Base-by-base conservation (phyloP, 75 land plant species). In the Sequoiadendron giganteum region DNA sequence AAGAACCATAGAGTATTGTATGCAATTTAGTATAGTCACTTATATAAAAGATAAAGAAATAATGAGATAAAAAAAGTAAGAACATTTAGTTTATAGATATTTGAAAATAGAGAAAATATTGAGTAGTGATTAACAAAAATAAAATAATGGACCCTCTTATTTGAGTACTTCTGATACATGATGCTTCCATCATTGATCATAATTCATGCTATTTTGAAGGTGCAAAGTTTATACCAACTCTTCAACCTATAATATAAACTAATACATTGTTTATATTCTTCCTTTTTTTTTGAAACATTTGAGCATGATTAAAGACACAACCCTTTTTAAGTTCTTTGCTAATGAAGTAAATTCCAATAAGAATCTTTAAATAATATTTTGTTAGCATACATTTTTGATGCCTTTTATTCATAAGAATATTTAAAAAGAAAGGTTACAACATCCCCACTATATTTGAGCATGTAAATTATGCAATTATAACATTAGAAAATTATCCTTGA, bases 231-330 rank as follows among this genome's bases (percentile, higher is more conserved):
- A 70, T 21, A 80, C 21, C 83, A 80, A 9, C 47, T 79, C 45
- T 79, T 39, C 82, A 40, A 80, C 83, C n/a, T 80, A 80, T 19
- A 80, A n/a, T n/a, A 40, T 80, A 80, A 80, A 80, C 47, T 80
- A 80, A 21, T 25, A 40, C 8, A 79, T 40, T 40, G 28, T 79
- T 79, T 5, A 45, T 79, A 79, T 79, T 79, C 43, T 40, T 15
- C n/a, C n/a, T 43, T 18, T 19, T 40, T 79, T 79, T 1, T 42
- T 40, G 40, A 0, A 79, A 21, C 9, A 10, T 79, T 40, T 79
- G 47, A 79, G 43, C 25, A 42, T 79, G 15, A 42, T 79, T 40
- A 42, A 40, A 79, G 82, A 47, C 28, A 79, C 45, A 42, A 19
- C 10, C 48, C 21, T 70, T 70, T 70, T 70, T n/a, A n/a, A n/a